Conservation (phyloP, 1,139 yeast genomes). For the Pneumocystis wakefieldiae region DNA sequence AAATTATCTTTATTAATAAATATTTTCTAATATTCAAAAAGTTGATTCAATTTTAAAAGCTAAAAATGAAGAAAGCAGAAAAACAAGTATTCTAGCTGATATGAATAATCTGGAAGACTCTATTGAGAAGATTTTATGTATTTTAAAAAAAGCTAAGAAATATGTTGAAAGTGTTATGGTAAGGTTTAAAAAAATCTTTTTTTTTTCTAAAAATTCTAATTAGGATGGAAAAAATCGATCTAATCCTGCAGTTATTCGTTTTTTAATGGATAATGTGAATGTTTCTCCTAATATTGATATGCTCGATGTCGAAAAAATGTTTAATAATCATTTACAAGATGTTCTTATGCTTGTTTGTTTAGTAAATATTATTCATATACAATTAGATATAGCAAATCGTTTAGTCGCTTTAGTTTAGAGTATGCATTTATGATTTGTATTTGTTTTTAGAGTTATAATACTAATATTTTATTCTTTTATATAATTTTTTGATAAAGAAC, state of each 20-base stretch:
- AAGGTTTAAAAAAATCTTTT: neutral
- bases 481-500: neutral
- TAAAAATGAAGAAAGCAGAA: slow-evolving; percentile 22
- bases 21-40: slow-evolving; percentile 22
- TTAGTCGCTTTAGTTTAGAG: slow-evolving; percentile 7
- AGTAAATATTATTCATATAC: slow-evolving; percentile 75
- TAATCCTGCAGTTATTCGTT: slow-evolving; percentile 49
- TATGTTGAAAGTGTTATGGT: slow-evolving; percentile 33
- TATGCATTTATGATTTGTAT: neutral
- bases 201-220: neutral
- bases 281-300: slow-evolving; percentile 48
- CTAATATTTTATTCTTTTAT: neutral
- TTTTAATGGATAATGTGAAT: slow-evolving; percentile 47
- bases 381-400: slow-evolving; percentile 21
- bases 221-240: slow-evolving; percentile 29
- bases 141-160: slow-evolving; percentile 41
- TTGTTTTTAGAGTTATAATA: neutral
- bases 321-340: slow-evolving; percentile 66
- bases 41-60: slow-evolving; percentile 26
- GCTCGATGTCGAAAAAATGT: slow-evolving; percentile 43
- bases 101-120: slow-evolving; percentile 39
- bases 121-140: slow-evolving; percentile 39
- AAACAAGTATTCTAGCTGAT: slow-evolving; percentile 28
- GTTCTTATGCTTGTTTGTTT: slow-evolving; percentile 70
- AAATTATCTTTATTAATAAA: neutral